A percentile compares a stretch with the other conserved stretches of the same genome.
These are phyloP conservation scores for Colletotrichum trifolii DNA, from an alignment of 2,329 filamentous ascomycete genomes.

Conservation along the genomic window DNA sequence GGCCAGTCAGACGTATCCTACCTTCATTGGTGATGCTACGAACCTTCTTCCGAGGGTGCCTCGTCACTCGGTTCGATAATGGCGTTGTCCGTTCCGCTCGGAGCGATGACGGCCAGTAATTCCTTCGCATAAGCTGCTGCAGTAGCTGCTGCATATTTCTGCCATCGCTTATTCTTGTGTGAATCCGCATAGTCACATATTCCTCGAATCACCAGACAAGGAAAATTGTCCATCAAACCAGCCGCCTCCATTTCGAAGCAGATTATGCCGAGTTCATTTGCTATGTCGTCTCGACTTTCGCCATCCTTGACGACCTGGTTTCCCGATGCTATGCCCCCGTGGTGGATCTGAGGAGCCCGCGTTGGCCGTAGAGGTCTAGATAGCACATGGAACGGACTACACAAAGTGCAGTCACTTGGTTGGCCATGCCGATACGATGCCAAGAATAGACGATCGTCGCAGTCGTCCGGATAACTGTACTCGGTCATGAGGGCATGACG, in stretches of 20 bases:
- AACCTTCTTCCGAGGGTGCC: not conserved
- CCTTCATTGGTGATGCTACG: too few relatives aligned
- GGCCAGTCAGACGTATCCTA: not conserved
- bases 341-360: conserved; percentile 17
- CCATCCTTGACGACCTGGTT: conserved; percentile 29
- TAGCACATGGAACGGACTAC: not conserved
- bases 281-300: conserved; percentile 43
- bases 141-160: conserved; percentile 46
- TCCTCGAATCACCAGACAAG: conserved; percentile 48
- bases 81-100: not conserved
- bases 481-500: not conserved
- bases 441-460: not conserved
- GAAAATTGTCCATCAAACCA: conserved; percentile 40
- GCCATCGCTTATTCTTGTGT: conserved; percentile 51
- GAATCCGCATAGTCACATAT: conserved; percentile 52
- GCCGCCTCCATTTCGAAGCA: conserved; percentile 46
- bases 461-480: not conserved
- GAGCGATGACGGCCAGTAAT: conserved; percentile 25
- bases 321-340: conserved; percentile 37
- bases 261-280: conserved; percentile 24
- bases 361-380: not conserved
- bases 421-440: not conserved
- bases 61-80: not conserved
- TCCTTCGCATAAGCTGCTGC: conserved; percentile 44
- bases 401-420: not conserved